Base-by-base conservation (phyloP, 148 eudicot species). In the Dianthus caryophyllus region DNA sequence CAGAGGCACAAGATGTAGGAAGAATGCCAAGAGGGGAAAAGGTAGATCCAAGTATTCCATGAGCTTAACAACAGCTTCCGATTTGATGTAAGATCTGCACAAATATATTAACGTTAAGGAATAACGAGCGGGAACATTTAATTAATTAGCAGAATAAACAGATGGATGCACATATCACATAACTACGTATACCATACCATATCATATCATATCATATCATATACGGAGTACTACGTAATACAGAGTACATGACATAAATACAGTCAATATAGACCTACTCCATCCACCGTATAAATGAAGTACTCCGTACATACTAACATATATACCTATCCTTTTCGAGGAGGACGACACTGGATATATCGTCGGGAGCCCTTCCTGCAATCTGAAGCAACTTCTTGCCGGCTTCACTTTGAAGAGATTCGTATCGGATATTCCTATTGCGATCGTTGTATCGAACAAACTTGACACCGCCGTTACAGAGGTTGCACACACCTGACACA, bases 391-490 rank as follows among this genome's bases (percentile, higher is more conserved):
- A 73, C 43, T 78, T 82, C 83, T 60, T 95, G 44, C 99, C 99
- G 17, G 89, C 78, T 74, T 88, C 97, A 73, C 99, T 95, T 71
- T 95, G 97, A 24, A 95, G 84, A 71, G 99, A 88, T 81, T 90
- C 97, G 75, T 77, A 95, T 75, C 99, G 87, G 18, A 95, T 95
- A 50, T 27, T 82, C 75, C 99, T 95, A 55, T 84, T 73, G 1
- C 71, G 80, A 57, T 95, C 99, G 73, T 95, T 78, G 72, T 87
- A 86, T 12, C 96, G 88, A 39, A 95, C 99, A 67, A 95, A 86
- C 83, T 83, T 86, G 79, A 95, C 99, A 30, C 99, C 96, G 68
- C 99, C 99, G 79, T 95, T 95, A 69, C 99, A 95, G 50, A 95
- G 76, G 76, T 95, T 95, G 89, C 99, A 95, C 10, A 95, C 97